These are phyloP conservation scores for Pulveroboletus sp. DNA, from an alignment of 768 basidiomycete species.

Conservation along the genomic window DNA sequence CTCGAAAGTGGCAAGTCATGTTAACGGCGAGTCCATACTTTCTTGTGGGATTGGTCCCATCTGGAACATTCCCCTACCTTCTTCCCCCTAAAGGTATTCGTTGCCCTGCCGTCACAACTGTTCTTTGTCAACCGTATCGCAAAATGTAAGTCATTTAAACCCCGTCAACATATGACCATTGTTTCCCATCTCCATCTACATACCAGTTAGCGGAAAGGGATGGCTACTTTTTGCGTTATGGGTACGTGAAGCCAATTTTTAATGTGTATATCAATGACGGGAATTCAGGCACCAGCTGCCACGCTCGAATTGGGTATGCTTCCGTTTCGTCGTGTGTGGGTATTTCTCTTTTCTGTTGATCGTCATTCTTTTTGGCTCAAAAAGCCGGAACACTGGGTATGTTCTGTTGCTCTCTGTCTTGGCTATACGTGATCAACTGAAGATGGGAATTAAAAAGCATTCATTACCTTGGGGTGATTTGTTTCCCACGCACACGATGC, in stretches of 20 bases:
- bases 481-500: neutral
- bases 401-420: neutral
- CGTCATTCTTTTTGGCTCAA: neutral
- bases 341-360: neutral
- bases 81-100: constrained; percentile 4
- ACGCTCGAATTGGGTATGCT: constrained; percentile 13
- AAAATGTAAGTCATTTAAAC: constrained; percentile 11
- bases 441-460: constrained; percentile 1
- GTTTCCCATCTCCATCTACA: neutral
- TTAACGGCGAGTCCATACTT: constrained; percentile 11
- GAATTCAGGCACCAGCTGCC: constrained; percentile 12
- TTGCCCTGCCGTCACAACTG: constrained; percentile 16
- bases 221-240: constrained; percentile 11
- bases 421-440: neutral
- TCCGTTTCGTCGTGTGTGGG: neutral
- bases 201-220: constrained; percentile 13
- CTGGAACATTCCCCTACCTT: neutral
- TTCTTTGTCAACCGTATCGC: constrained; percentile 18
- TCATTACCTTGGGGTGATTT: constrained; percentile 12
- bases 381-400: constrained; percentile 11
- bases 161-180: neutral
- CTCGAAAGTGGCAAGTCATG: constrained; percentile 17
- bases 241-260: constrained; percentile 5
- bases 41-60: neutral
- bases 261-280: constrained; percentile 1